These are phyloP conservation scores for Cystofilobasidium capitatum DNA, from an alignment of 768 basidiomycete genomes.

Conservation along the genomic window DNA sequence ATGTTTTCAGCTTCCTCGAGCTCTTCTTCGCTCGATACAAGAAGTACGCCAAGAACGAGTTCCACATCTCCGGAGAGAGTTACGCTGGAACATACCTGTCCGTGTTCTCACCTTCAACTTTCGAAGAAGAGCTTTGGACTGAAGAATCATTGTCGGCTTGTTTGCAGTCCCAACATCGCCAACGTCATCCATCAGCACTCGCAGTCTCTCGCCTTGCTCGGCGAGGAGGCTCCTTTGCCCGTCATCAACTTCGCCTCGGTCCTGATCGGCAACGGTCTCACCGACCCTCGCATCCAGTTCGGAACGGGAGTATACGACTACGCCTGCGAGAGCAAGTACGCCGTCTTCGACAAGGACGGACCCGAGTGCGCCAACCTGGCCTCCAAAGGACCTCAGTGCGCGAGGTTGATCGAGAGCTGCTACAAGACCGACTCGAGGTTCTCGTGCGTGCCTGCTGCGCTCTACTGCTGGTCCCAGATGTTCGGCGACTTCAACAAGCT, in stretches of 20 bases:
- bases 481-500: constrained; percentile 52
- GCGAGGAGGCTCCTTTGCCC: constrained; percentile 42
- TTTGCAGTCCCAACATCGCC: constrained; percentile 58
- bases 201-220: constrained; percentile 40
- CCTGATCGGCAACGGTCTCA: constrained; percentile 64
- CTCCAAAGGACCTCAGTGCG: constrained; percentile 61
- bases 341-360: constrained; percentile 59
- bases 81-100: constrained; percentile 45
- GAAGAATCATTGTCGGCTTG: constrained; percentile 44
- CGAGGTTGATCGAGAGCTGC: constrained; percentile 60
- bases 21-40: constrained; percentile 49
- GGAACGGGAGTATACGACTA: constrained; percentile 58
- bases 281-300: constrained; percentile 68
- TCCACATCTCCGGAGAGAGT: constrained; percentile 42
- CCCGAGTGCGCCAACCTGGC: constrained; percentile 57
- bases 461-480: constrained; percentile 73
- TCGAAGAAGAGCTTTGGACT: no score
- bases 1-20: constrained; percentile 56
- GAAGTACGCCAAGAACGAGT: constrained; percentile 51
- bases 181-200: constrained; percentile 53
- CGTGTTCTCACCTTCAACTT: neutral
- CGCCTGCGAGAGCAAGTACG: constrained; percentile 52
- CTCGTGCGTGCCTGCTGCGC: constrained; percentile 48
- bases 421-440: constrained; percentile 38
- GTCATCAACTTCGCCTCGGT: constrained; percentile 73